phyloP scores from a whole-genome alignment of 768 basidiomycete species.

The Mrakia hoshinonis region DNA sequence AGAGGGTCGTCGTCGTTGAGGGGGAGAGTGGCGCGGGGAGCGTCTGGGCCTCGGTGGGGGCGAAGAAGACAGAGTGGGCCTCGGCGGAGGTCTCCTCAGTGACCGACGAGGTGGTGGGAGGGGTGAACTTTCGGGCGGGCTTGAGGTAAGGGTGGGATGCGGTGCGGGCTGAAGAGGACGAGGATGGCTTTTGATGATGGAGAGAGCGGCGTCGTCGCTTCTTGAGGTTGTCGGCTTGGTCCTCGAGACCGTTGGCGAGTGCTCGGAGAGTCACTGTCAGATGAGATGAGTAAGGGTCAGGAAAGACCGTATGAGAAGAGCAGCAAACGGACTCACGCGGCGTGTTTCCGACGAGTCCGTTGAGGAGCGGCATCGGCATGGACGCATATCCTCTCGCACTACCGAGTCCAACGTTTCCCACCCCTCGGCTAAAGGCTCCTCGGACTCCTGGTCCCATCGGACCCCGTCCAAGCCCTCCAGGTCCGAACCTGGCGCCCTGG shows the following conservation, averaged over 20 bases:
- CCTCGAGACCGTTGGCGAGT: constrained; percentile 6
- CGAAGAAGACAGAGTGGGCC: background rate
- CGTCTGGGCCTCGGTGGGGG: background rate
- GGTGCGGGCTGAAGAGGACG: background rate
- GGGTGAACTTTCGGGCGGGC: background rate
- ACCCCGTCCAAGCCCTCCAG: background rate
- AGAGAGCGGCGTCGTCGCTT: background rate
- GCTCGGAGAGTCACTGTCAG: constrained; percentile 5
- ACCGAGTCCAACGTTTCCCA: constrained; percentile 2
- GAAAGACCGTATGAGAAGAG: background rate
- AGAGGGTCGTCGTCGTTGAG: background rate
- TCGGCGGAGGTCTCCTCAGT: background rate
- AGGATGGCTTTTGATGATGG: background rate
- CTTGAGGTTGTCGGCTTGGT: constrained; percentile 10
- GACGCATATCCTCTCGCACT: background rate
- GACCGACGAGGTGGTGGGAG: background rate
- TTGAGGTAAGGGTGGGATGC: constrained; percentile 3
- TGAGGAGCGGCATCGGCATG: background rate
- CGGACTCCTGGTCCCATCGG: constrained; percentile 6
- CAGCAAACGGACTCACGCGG: too few species aligned
- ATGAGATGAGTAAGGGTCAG: too few species aligned
- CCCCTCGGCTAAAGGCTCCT: background rate
- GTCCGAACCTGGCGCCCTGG: background rate
- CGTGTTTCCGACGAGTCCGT: constrained; percentile 5
- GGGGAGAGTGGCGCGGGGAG: background rate